Percentiles rank a stretch among this genome's conserved stretches.
These are phyloP conservation scores for Mrakia gelida DNA, from an alignment of 768 basidiomycete genomes.

Conservation along the genomic window DNA sequence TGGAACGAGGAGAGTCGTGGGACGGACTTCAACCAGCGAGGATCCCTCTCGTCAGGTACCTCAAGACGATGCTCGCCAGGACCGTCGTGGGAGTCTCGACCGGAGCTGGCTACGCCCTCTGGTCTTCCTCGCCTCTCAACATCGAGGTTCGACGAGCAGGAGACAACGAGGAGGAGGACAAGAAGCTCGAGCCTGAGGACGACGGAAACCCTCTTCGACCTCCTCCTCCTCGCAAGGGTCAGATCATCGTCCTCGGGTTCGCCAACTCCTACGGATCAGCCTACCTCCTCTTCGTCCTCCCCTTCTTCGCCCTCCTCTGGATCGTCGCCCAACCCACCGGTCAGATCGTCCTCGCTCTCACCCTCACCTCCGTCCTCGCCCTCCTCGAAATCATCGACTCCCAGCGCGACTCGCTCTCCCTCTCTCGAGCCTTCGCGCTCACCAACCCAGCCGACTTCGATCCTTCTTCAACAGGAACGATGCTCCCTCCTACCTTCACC, in stretches of 20 bases:
- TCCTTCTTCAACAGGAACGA: conserved; percentile 49
- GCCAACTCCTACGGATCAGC: conserved; percentile 86
- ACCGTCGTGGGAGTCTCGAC: conserved; percentile 48
- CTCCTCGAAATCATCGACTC: conserved; percentile 78
- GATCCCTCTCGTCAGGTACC: conserved; percentile 50
- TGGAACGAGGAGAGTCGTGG: conserved; percentile 70
- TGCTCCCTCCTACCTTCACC: conserved; percentile 52
- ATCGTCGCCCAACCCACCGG: conserved; percentile 71
- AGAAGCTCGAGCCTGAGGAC: conserved; percentile 23
- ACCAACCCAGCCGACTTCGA: conserved; percentile 54
- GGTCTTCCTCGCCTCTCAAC: conserved; percentile 71
- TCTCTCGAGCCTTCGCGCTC: conserved; percentile 38
- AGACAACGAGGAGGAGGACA: conserved; percentile 33
- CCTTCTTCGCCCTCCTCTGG: conserved; percentile 59
- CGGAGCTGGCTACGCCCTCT: conserved; percentile 57
- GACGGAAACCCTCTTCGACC: conserved; percentile 27
- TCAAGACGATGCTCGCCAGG: conserved; percentile 62
- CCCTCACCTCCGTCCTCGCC: conserved; percentile 63
- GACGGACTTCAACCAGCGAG: conserved; percentile 38
- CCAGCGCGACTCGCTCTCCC: conserved; percentile 59
- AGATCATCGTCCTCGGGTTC: conserved; percentile 64
- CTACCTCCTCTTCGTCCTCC: conserved; percentile 75
- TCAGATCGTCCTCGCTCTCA: conserved; percentile 67
- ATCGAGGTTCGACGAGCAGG: conserved; percentile 55
- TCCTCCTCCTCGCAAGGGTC: conserved; percentile 38